Evolutionary conservation across 2,329 filamentous ascomycete species (phyloP), one percentile per base, ranked within the genome.

Genomic region (Penicillium griseofulvum): DNA sequence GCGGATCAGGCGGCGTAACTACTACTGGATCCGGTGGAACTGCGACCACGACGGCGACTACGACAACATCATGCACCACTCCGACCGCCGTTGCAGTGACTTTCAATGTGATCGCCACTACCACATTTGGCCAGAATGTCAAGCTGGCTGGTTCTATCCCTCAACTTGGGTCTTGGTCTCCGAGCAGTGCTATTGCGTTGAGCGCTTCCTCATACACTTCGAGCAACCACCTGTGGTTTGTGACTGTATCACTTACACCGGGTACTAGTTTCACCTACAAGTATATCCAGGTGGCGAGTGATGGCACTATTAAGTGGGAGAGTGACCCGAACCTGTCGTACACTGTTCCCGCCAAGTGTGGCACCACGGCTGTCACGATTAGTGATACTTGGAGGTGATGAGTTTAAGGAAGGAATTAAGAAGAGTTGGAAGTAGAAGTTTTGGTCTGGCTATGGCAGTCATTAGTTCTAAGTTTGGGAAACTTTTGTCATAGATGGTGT

Each of bases 151-250:
- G 88, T 11, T 83, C 80, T 55, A 78, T 80, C 47, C 65, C 76
- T 0, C 74, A 80, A 24, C 80, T 91, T 14, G 88, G 88, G 10
- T 77, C 67, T 61, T 91, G 88, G 88, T 75, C 84, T 56, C 76
- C 81, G 0, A 66, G 56, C 49, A 76, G 71, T 37, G 87, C 82
- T 0, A 63, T 88, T 1, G 66, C 82, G 0, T 75, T 91, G 22
- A 81, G 78, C 44, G 83, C 87, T 1, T 75, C 73, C 12, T 65
- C 76, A 14, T 91, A 91, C 68, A 86, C 84, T 0, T 61, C 72
- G 1, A 73, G 68, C 31, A 83, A 87, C 62, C 83, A 82, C 1
- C 63, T 88, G 9, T 91, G 88, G 88, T 78, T 73, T 44, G 79
- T 69, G 0, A 81, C 81, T 0, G 67, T 89, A 31, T 75, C 72